Conservation (phyloP, 805 yeast species). For the Pichia membranifaciens region DNA sequence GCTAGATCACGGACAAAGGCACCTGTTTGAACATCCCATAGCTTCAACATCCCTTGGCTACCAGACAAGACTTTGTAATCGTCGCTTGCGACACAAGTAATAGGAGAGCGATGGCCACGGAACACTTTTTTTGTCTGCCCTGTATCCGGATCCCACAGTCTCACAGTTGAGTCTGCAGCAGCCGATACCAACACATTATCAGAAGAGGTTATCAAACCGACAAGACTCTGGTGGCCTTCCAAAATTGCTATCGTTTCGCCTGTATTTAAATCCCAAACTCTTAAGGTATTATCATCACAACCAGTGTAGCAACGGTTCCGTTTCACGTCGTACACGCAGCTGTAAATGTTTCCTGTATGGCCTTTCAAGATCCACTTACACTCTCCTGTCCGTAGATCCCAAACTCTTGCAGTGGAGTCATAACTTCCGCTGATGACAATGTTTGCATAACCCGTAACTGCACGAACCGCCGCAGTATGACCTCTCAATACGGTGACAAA, state of each 20-base stretch:
- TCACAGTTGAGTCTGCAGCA: constrained; percentile 88
- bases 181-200: constrained; percentile 81
- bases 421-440: constrained; percentile 84
- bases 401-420: constrained; percentile 83
- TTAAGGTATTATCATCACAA: constrained; percentile 81
- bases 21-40: constrained; percentile 83
- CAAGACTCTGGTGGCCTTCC: constrained; percentile 85
- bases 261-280: constrained; percentile 81
- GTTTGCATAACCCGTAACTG: constrained; percentile 82
- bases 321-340: constrained; percentile 75
- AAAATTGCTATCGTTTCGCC: constrained; percentile 66
- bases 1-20: constrained; percentile 66
- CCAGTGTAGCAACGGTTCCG: constrained; percentile 84
- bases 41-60: constrained; percentile 75
- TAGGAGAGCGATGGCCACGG: constrained; percentile 80
- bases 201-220: constrained; percentile 77
- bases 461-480: constrained; percentile 75
- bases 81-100: constrained; percentile 90
- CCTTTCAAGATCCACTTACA: constrained; percentile 74
- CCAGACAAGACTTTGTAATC: constrained; percentile 84
- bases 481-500: constrained; percentile 66
- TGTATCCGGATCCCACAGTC: constrained; percentile 87
- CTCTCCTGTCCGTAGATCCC: constrained; percentile 75
- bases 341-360: constrained; percentile 81
- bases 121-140: constrained; percentile 62